phyloP scores from a whole-genome alignment of 768 basidiomycete species.

The Mycena epipterygia region DNA sequence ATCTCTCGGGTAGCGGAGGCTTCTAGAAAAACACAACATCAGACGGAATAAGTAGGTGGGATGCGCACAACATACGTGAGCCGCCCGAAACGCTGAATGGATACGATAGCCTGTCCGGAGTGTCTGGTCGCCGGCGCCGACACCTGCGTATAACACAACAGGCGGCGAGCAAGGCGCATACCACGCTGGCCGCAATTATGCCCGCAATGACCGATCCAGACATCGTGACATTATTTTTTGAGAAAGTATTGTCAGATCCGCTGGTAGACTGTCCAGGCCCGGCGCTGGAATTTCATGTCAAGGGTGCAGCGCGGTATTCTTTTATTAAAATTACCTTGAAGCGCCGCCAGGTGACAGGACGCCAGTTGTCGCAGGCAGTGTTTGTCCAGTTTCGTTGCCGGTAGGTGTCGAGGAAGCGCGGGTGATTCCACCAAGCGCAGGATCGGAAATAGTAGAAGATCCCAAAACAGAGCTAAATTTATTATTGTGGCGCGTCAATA shows the following conservation, averaged over 20 bases:
- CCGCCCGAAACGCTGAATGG: constrained; percentile 13
- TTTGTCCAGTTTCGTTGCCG: background rate
- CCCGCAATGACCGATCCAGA: constrained; percentile 27
- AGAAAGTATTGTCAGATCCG: background rate
- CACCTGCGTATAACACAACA: constrained; percentile 25
- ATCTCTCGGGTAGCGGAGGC: constrained; percentile 16
- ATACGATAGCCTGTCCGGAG: constrained; percentile 9
- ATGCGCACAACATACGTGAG: constrained; percentile 7
- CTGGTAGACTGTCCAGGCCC: background rate
- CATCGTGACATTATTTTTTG: constrained; percentile 23
- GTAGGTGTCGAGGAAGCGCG: background rate
- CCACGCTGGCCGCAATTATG: constrained; percentile 16
- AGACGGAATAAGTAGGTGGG: background rate
- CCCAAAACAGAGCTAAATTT: constrained; percentile 7
- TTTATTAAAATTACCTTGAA: background rate
- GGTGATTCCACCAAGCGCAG: background rate
- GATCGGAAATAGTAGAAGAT: background rate
- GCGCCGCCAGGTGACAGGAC: background rate
- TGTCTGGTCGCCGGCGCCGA: constrained; percentile 13
- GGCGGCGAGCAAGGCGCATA: constrained; percentile 14
- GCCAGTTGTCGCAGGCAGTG: background rate
- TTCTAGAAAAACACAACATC: background rate
- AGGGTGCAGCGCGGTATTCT: background rate
- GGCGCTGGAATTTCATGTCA: constrained; percentile 11
- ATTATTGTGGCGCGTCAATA: background rate